Evolutionary conservation across 2,329 filamentous ascomycete genomes (phyloP), one percentile per base, ranked within the genome.

Genomic region (Onygena corvina): DNA sequence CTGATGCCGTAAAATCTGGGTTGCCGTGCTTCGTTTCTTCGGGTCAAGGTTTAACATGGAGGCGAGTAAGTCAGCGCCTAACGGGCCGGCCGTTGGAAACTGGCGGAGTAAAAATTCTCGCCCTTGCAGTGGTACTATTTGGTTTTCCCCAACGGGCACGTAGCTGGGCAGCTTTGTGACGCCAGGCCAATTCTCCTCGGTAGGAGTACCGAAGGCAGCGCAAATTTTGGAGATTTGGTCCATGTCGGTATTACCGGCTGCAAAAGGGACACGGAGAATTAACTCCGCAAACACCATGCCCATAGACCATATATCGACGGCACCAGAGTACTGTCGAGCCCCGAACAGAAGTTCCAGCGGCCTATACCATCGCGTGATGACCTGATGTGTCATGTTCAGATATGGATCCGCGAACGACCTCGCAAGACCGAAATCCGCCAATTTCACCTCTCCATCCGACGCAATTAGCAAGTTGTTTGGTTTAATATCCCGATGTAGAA

Each of bases 401-500:
- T 88, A 86, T 0, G 92, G 90, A 64, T 98, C 92, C 5, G 87
- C 83, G 64, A 95, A 95, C 53, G 76, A 79, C 54, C 92, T 76
- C 4, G 92, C 92, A 29, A 98, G 80, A 75, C 92, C 92, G 60
- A 98, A 98, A 83, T 98, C 92, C 30, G 90, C 92, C 46, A 98
- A 79, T 66, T 96, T 96, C 61, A 98, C 80, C 61, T 90, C 86
- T 45, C 92, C 90, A 63, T 94, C 86, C 35, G 86, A 84, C 18
- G 88, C 88, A 59, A 98, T 94, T 52, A 98, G 76, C 67, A 96
- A 72, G 71, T 98, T 98, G 77, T 96, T 96, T 44, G 90, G 90
- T 70, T 98, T 98, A 73, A 98, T 96, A 72, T 98, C 92, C 59
- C 92, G 86, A 69, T 98, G 92, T 25, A 98, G 76, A 14, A 98